phyloP scores from a whole-genome alignment of 1,284 basidiomycete species.

The Heterobasidion annosum region DNA sequence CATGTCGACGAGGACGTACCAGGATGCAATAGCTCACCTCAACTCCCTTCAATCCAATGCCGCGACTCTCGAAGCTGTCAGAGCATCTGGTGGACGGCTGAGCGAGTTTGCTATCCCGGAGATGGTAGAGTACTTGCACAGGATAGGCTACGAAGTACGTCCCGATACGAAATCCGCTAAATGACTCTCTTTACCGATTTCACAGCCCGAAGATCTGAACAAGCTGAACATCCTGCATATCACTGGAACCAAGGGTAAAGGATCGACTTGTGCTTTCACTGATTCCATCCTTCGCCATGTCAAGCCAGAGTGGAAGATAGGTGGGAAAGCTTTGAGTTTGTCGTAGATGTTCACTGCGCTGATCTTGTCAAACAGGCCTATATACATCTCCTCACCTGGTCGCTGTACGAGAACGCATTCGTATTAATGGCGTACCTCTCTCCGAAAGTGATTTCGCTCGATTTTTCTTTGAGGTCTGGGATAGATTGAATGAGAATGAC shows the following conservation, averaged over 20 bases:
- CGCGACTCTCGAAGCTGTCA: constrained; percentile 78
- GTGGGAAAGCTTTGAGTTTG: constrained; percentile 24
- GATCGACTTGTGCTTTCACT: constrained; percentile 91
- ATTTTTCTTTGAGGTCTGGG: constrained; percentile 98
- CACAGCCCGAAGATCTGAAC: constrained; percentile 77
- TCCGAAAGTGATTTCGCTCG: constrained; percentile 83
- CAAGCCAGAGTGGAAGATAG: constrained; percentile 64
- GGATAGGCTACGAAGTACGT: constrained; percentile 82
- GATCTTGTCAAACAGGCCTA: constrained; percentile 42
- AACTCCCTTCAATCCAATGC: constrained; percentile 96
- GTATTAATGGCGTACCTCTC: constrained; percentile 87
- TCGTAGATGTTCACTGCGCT: too few relatives aligned
- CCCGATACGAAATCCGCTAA: constrained; percentile 4
- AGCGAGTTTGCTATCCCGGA: constrained; percentile 77
- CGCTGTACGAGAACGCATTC: constrained; percentile 91
- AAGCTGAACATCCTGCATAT: constrained; percentile 91
- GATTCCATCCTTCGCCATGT: constrained; percentile 65
- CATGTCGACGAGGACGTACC: constrained; percentile 51
- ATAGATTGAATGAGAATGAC: constrained; percentile 67
- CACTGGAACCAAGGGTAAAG: constrained; percentile 98
- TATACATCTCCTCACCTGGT: constrained; percentile 98
- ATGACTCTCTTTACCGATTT: background rate
- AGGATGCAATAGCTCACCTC: constrained; percentile 79
- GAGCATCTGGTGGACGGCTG: constrained; percentile 65
- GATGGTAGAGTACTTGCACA: constrained; percentile 83